A percentile compares a stretch with the other conserved stretches of the same genome.
Conservation (phyloP, 73 alveolate genomes). For the Symbiodinium natans region DNA sequence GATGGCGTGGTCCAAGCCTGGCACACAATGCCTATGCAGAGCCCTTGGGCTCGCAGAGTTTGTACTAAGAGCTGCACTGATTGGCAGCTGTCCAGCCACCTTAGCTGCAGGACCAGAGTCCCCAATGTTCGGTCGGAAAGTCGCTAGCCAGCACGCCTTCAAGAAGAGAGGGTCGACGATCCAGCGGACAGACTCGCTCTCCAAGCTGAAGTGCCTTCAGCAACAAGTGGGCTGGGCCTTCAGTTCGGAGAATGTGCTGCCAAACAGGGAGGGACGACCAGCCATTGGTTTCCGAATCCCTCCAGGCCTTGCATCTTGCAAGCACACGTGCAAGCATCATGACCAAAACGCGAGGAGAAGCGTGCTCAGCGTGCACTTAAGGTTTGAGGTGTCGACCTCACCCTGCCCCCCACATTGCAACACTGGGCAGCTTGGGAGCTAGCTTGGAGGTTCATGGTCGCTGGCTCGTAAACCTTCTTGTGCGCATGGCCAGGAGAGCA, state of each 20-base stretch:
- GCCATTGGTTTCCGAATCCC: conserved; percentile 47
- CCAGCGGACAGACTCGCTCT: conserved; percentile 61
- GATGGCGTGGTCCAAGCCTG: conserved; percentile 81
- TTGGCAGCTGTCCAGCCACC: conserved; percentile 72
- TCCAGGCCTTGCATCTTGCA: conserved; percentile 4
- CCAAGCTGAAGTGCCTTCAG: conserved; percentile 42
- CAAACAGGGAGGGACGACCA: neutral
- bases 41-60: neutral
- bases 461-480: conserved; percentile 80
- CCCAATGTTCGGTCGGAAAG: too few species aligned
- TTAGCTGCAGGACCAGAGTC: neutral
- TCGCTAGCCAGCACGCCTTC: neutral
- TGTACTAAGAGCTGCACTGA: neutral
- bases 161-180: conserved; percentile 44
- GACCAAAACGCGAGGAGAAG: too few species aligned
- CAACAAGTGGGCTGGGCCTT: neutral
- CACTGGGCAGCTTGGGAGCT: neutral
- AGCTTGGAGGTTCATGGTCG: conserved; percentile 59
- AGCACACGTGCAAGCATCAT: too few species aligned
- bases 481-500: too few species aligned
- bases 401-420: neutral
- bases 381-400: too few species aligned
- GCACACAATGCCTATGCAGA: neutral
- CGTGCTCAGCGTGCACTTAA: too few species aligned
- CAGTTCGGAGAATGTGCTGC: neutral